Conservation (phyloP, 805 yeast genomes). For the Teunomyces pallodes region DNA sequence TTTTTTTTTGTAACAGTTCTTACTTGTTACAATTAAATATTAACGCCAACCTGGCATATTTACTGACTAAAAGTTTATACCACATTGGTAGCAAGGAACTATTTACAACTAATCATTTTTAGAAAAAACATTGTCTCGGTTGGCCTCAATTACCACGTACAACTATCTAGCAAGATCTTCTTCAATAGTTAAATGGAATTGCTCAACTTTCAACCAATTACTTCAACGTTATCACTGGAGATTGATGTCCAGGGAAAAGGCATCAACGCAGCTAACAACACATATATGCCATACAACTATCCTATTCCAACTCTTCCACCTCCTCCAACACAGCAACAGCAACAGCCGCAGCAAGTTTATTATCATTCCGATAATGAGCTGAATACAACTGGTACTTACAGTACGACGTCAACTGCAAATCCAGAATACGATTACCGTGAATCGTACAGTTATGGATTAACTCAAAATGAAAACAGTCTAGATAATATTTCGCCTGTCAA, state of each 20-base stretch:
- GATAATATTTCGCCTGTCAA: conserved; percentile 6
- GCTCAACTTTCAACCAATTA: background rate
- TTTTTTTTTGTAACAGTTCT: background rate
- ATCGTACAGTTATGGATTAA: conserved; percentile 10
- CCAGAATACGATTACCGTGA: conserved; percentile 12
- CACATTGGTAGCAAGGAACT: background rate
- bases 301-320: conserved; percentile 2
- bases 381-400: conserved; percentile 2
- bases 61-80: background rate
- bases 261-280: background rate
- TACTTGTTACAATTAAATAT: background rate
- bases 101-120: background rate
- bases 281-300: conserved; percentile 2
- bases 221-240: background rate
- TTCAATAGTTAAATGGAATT: conserved; percentile 2
- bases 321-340: conserved; percentile 1
- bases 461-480: conserved; percentile 2
- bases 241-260: background rate
- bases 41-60: background rate
- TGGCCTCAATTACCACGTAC: background rate
- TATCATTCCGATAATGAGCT: conserved; percentile 9
- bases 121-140: background rate
- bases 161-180: conserved; percentile 3
- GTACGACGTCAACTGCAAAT: conserved; percentile 4
- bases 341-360: conserved; percentile 3